Evolutionary conservation across 2,329 filamentous ascomycete genomes (phyloP).

Genomic region (Calonectria honghensis): DNA sequence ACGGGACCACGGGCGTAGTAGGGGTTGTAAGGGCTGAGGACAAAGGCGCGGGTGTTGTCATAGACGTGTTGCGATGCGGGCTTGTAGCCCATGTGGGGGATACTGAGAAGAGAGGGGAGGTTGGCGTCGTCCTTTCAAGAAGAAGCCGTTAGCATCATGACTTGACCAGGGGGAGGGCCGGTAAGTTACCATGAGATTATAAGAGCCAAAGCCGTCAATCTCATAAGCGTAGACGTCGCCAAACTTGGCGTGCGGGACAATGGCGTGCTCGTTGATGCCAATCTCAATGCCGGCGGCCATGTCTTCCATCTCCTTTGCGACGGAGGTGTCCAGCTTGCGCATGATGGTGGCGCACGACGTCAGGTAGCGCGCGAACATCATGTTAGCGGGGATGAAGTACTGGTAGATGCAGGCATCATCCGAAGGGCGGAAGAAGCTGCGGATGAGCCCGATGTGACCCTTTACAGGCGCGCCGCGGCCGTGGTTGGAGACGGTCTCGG

Average conservation of each 20-base stretch:
- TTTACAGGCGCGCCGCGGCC: conserved; percentile 89
- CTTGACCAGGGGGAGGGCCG: background rate
- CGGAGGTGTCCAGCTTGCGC: conserved; percentile 66
- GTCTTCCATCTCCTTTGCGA: conserved; percentile 74
- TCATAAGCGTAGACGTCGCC: conserved; percentile 82
- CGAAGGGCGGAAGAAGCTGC: conserved; percentile 91
- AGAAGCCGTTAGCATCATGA: conserved; percentile 3
- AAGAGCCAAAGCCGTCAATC: conserved; percentile 80
- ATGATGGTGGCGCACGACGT: conserved; percentile 68
- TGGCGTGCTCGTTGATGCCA: conserved; percentile 82
- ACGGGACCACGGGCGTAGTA: conserved; percentile 78
- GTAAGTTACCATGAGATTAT: conserved; percentile 70
- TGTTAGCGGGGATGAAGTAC: conserved; percentile 92
- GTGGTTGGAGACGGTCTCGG: conserved; percentile 86
- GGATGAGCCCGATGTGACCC: conserved; percentile 85
- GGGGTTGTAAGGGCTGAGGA: conserved; percentile 82
- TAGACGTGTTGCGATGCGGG: conserved; percentile 78
- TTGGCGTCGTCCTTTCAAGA: conserved; percentile 74
- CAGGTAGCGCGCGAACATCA: conserved; percentile 84
- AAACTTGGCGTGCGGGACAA: conserved; percentile 76
- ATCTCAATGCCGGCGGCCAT: conserved; percentile 75
- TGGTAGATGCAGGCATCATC: conserved; percentile 92
- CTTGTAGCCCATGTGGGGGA: conserved; percentile 75
- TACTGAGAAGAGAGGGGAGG: conserved; percentile 76
- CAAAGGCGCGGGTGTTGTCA: conserved; percentile 84